Conservation (phyloP, 2,329 filamentous ascomycete genomes). For the Fusarium aywerte region DNA sequence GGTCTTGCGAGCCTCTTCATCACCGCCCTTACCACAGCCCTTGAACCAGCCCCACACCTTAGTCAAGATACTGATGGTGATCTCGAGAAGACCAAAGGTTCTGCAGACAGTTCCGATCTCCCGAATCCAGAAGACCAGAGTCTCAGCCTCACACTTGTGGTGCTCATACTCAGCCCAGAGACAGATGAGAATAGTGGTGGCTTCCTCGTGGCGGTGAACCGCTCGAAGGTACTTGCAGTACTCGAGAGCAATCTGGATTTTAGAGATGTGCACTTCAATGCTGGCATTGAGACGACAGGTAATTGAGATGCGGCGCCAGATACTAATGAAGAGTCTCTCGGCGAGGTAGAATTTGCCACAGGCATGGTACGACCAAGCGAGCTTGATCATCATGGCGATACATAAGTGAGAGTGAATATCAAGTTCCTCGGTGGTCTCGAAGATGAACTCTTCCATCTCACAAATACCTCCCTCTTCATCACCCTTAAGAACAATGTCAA, state of each 20-base stretch:
- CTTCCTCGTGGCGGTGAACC: constrained; percentile 50
- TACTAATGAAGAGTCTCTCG: constrained; percentile 53
- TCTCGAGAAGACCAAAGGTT: constrained; percentile 48
- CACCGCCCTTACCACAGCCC: constrained; percentile 46
- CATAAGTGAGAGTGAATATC: constrained; percentile 49
- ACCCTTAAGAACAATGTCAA: constrained; percentile 51
- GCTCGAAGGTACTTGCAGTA: constrained; percentile 51
- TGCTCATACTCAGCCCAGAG: constrained; percentile 56
- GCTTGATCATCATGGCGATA: constrained; percentile 50
- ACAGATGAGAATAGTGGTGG: constrained; percentile 54
- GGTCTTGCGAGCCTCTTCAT: constrained; percentile 50
- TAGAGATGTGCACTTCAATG: constrained; percentile 51
- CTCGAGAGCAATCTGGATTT: constrained; percentile 53
- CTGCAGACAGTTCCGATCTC: constrained; percentile 51
- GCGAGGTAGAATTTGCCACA: constrained; percentile 49
- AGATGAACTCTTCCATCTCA: constrained; percentile 50
- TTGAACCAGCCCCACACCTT: constrained; percentile 56
- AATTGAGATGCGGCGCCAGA: constrained; percentile 54
- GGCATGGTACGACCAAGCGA: constrained; percentile 51
- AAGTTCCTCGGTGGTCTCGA: constrained; percentile 51
- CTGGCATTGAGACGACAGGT: constrained; percentile 47
- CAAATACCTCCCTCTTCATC: constrained; percentile 44
- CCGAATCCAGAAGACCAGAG: constrained; percentile 50
- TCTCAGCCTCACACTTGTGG: constrained; percentile 47
- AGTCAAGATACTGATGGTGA: constrained; percentile 51